These are phyloP conservation scores for Lentinula sp. DNA, from an alignment of 768 basidiomycete species.

Conservation along the genomic window DNA sequence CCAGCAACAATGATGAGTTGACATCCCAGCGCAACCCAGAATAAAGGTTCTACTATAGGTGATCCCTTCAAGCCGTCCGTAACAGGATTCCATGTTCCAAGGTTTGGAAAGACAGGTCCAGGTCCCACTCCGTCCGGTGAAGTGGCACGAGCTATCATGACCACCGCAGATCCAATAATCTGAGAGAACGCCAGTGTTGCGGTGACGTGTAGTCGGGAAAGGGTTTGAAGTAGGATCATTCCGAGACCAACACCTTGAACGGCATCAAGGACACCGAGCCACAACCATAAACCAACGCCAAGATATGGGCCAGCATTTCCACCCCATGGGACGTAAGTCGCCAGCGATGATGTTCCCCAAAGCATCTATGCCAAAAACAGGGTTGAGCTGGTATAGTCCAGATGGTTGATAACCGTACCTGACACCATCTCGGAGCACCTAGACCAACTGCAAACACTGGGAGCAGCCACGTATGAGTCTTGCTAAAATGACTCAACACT, in stretches of 20 bases:
- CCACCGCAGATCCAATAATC: slow-evolving; percentile 82
- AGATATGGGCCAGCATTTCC: slow-evolving; percentile 82
- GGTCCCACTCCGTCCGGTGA: slow-evolving; percentile 89
- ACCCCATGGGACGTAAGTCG: slow-evolving; percentile 92
- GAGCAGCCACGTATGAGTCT: slow-evolving; percentile 92
- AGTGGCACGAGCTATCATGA: slow-evolving; percentile 89
- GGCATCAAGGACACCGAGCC: slow-evolving; percentile 92
- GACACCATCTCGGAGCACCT: slow-evolving; percentile 93
- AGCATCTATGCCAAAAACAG: slow-evolving; percentile 49
- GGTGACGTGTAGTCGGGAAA: slow-evolving; percentile 91
- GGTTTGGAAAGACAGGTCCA: slow-evolving; percentile 88
- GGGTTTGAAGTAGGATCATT: slow-evolving; percentile 86
- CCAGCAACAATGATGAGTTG: slow-evolving; percentile 84
- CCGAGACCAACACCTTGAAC: slow-evolving; percentile 92
- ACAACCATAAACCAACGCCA: slow-evolving; percentile 86
- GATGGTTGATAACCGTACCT: slow-evolving; percentile 35
- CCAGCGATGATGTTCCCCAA: slow-evolving; percentile 94
- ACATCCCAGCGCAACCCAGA: slow-evolving; percentile 81
- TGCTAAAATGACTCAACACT: slow-evolving; percentile 79
- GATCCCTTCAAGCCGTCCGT: slow-evolving; percentile 59
- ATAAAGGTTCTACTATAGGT: slow-evolving; percentile 82
- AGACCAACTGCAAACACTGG: slow-evolving; percentile 95
- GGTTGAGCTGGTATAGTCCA: neutral
- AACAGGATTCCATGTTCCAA: slow-evolving; percentile 84
- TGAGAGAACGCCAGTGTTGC: slow-evolving; percentile 90